Conservation (phyloP, 257 asterid species). For the Catharanthus roseus region DNA sequence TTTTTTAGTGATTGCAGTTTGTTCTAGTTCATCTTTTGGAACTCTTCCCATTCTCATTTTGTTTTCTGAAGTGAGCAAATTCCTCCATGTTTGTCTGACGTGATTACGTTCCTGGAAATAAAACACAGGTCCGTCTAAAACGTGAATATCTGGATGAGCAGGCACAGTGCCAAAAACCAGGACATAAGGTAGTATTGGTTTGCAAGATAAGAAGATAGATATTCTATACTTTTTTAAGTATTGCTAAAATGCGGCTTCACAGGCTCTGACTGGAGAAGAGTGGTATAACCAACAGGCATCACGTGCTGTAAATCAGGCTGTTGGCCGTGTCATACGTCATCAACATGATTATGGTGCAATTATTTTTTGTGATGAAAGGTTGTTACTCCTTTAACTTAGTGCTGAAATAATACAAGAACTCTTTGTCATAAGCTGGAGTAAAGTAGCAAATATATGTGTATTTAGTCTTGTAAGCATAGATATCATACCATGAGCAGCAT, state of each 20-base stretch:
- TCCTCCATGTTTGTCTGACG: neutral
- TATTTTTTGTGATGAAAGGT: constrained; percentile 96
- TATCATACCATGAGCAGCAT: neutral
- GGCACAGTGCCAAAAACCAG: constrained; percentile 34
- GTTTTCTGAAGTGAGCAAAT: neutral
- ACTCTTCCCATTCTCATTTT: neutral
- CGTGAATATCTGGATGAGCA: constrained; percentile 96
- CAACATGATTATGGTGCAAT: constrained; percentile 96
- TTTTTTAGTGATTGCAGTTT: neutral
- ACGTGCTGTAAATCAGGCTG: constrained; percentile 97
- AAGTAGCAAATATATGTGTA: neutral
- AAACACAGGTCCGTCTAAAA: constrained; percentile 81
- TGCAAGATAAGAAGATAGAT: neutral
- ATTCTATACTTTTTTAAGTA: constrained; percentile 16
- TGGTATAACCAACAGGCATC: constrained; percentile 98
- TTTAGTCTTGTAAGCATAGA: neutral
- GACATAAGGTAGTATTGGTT: constrained; percentile 49
- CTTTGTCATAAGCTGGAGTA: neutral
- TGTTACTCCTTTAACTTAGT: constrained; percentile 10
- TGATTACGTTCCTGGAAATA: constrained; percentile 18
- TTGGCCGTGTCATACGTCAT: constrained; percentile 98
- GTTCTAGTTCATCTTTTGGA: neutral
- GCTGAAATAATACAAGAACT: constrained; percentile 12
- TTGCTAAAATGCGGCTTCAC: constrained; percentile 21
- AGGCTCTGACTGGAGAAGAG: constrained; percentile 90